Conservation (phyloP, 1,284 basidiomycete genomes). For the Moesziomyces globuligerus region DNA sequence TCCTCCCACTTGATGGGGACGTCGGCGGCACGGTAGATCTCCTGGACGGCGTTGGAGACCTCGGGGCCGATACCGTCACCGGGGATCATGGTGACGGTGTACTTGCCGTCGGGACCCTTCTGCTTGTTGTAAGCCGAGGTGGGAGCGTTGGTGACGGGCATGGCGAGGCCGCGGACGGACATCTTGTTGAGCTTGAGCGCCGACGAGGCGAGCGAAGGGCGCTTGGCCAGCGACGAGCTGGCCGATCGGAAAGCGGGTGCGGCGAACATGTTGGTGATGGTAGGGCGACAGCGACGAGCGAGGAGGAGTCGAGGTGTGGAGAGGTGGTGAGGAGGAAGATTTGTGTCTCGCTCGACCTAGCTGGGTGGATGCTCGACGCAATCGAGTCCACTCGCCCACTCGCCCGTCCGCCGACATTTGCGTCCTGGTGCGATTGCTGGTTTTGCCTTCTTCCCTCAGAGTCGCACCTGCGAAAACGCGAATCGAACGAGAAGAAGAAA, state of each 20-base stretch:
- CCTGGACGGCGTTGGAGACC: constrained; percentile 94
- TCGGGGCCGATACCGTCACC: constrained; percentile 97
- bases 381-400: background rate
- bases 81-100: constrained; percentile 89
- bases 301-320: constrained; percentile 9
- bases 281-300: constrained; percentile 6
- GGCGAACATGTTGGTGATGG: constrained; percentile 26
- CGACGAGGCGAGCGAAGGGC: constrained; percentile 44
- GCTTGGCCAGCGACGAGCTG: constrained; percentile 50
- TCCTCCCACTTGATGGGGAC: constrained; percentile 82
- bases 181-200: constrained; percentile 46
- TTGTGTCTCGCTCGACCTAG: constrained; percentile 1
- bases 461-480: no score
- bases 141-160: constrained; percentile 56
- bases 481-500: no score
- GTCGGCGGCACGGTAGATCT: constrained; percentile 87
- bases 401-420: no score
- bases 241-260: constrained; percentile 45
- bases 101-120: constrained; percentile 76
- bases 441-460: no score
- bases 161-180: constrained; percentile 52
- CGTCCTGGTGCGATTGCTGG: no score
- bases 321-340: constrained; percentile 23
- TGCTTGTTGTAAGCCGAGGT: constrained; percentile 65
- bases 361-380: constrained; percentile 2